These are phyloP conservation scores for Kwoniella heveanensis DNA, from an alignment of 768 basidiomycete species.

Conservation along the genomic window DNA sequence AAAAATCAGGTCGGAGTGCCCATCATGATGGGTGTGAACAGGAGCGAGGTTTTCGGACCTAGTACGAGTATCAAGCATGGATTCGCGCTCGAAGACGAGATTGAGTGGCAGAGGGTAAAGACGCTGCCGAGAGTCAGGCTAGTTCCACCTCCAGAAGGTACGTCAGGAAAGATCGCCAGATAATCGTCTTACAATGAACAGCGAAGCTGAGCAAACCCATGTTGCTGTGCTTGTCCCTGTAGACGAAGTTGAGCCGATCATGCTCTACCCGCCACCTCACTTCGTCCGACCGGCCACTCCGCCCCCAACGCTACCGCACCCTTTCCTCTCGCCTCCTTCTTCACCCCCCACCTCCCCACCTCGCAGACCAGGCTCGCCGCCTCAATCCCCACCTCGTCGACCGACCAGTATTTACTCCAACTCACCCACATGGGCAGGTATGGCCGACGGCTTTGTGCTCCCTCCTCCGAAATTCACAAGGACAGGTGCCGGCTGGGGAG, in stretches of 20 bases:
- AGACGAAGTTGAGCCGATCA: constrained; percentile 44
- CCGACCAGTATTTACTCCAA: constrained; percentile 9
- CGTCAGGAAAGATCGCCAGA: too few species aligned
- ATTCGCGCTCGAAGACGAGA: constrained; percentile 24
- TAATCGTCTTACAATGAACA: too few species aligned
- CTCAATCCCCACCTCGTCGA: constrained; percentile 19
- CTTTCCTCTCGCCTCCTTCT: constrained; percentile 25
- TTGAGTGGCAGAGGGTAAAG: constrained; percentile 35
- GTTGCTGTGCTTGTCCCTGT: neutral
- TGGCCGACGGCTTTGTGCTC: constrained; percentile 37
- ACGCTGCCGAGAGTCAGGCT: constrained; percentile 40
- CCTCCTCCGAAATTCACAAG: constrained; percentile 39
- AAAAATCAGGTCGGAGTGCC: constrained; percentile 25
- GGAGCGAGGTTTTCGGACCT: constrained; percentile 16
- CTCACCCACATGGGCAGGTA: constrained; percentile 34
- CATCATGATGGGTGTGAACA: constrained; percentile 24
- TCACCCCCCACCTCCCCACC: constrained; percentile 23
- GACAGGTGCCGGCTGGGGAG: constrained; percentile 17
- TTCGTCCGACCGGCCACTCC: constrained; percentile 20
- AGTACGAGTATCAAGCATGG: constrained; percentile 18
- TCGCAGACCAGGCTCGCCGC: constrained; percentile 17
- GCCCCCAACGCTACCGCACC: constrained; percentile 17
- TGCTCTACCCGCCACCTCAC: constrained; percentile 37
- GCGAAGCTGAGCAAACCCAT: too few species aligned
- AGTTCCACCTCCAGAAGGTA: constrained; percentile 47